phyloP scores from a whole-genome alignment of 2,329 filamentous ascomycete genomes.

The Trichoderma breve region DNA sequence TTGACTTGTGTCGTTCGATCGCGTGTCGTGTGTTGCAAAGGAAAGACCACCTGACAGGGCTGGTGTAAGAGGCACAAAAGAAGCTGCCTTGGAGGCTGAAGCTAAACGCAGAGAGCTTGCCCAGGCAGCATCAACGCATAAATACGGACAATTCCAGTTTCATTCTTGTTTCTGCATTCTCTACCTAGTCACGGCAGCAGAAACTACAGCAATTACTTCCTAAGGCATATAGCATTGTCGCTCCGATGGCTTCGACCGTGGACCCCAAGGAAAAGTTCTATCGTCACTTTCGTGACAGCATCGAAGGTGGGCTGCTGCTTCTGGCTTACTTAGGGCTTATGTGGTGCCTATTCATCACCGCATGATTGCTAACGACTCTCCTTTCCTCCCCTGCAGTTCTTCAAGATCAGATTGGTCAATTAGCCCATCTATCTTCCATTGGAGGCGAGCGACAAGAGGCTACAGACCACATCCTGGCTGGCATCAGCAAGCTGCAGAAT shows the following conservation, averaged over 20 bases:
- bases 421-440: constrained; percentile 60
- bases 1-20: background rate
- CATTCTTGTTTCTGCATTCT: background rate
- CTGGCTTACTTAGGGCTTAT: background rate
- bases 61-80: constrained; percentile 1
- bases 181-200: background rate
- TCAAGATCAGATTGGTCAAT: constrained; percentile 69
- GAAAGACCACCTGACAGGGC: background rate
- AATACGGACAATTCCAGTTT: background rate
- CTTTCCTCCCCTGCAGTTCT: constrained; percentile 53
- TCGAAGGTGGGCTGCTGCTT: constrained; percentile 56
- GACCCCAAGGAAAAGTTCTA: constrained; percentile 75
- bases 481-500: constrained; percentile 76
- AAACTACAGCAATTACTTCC: background rate
- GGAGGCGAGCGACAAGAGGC: constrained; percentile 76
- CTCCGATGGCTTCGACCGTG: constrained; percentile 26
- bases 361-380: background rate
- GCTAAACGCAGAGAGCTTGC: background rate
- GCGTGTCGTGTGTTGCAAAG: constrained; percentile 2
- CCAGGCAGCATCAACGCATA: background rate
- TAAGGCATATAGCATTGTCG: background rate
- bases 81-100: background rate
- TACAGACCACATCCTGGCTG: constrained; percentile 74
- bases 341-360: background rate
- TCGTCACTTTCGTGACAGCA: constrained; percentile 74